Conservation (phyloP, 139 green algal genomes). For the Chlorella sorokiniana region DNA sequence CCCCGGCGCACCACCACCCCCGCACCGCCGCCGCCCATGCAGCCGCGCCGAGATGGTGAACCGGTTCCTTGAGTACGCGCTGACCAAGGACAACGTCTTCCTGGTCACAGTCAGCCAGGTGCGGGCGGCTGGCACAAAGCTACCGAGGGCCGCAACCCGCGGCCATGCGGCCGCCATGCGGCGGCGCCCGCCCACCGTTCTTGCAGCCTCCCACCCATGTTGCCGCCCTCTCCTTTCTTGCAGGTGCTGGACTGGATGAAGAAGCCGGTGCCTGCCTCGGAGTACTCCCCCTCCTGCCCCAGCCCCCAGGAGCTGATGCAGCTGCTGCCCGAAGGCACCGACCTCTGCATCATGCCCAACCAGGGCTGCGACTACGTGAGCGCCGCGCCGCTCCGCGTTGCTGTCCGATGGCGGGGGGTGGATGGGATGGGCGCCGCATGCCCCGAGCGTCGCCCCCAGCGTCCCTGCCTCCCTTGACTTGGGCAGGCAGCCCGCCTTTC, state of each 20-base stretch:
- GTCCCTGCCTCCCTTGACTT: too few relatives aligned
- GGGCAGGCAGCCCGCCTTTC: neutral
- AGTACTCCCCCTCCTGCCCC: constrained; percentile 29
- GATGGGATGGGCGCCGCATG: neutral
- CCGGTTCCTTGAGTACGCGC: constrained; percentile 28
- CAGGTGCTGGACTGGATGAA: constrained; percentile 45
- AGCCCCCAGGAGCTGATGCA: neutral
- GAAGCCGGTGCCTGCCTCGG: constrained; percentile 24
- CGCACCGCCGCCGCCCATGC: neutral
- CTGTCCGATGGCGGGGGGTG: neutral
- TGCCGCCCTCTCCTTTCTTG: neutral
- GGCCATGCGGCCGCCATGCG: too few relatives aligned
- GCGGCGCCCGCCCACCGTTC: neutral
- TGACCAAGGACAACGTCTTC: constrained; percentile 14
- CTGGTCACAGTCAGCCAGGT: constrained; percentile 29
- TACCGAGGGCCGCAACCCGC: too few relatives aligned
- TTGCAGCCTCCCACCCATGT: neutral
- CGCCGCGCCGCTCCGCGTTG: neutral
- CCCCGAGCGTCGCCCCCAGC: too few relatives aligned
- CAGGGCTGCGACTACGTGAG: constrained; percentile 29
- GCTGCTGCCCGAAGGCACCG: constrained; percentile 7
- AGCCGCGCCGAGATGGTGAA: constrained; percentile 21
- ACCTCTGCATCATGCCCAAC: constrained; percentile 24
- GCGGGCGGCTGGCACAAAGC: too few relatives aligned
- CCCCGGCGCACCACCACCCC: neutral